phyloP scores from a whole-genome alignment of 2,329 filamentous ascomycete species.

The Colletotrichum orbiculare region DNA sequence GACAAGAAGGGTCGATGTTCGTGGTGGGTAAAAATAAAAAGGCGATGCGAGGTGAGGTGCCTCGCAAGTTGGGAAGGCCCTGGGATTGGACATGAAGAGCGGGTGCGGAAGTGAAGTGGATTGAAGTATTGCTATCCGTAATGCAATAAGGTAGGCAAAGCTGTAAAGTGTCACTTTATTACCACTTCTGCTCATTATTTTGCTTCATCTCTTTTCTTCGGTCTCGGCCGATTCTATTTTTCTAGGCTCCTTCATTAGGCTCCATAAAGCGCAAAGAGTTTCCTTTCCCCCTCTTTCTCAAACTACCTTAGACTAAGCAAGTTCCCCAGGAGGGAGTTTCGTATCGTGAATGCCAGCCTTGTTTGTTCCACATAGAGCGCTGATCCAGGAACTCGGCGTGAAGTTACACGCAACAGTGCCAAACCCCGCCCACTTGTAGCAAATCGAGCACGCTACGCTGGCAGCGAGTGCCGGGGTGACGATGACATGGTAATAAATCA shows the following conservation, averaged over 20 bases:
- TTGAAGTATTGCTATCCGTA: constrained; percentile 22
- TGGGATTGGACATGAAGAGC: constrained; percentile 21
- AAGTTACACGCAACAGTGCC: constrained; percentile 4
- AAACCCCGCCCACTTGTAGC: neutral
- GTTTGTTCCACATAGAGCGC: too few relatives aligned
- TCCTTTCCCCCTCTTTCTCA: too few relatives aligned
- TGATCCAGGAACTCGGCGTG: constrained; percentile 16
- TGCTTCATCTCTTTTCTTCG: neutral
- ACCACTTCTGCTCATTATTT: constrained; percentile 19
- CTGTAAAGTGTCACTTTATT: constrained; percentile 17
- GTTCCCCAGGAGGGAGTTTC: too few relatives aligned
- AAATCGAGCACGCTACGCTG: neutral
- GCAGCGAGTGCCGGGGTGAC: neutral
- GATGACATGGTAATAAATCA: constrained; percentile 18
- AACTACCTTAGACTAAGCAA: too few relatives aligned
- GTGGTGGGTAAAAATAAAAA: constrained; percentile 5
- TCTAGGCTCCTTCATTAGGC: neutral
- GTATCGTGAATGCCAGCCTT: too few relatives aligned
- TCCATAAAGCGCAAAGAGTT: too few relatives aligned
- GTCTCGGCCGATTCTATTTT: neutral
- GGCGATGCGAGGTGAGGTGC: neutral
- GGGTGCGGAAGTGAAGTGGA: constrained; percentile 23
- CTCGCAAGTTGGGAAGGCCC: constrained; percentile 9
- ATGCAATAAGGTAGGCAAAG: constrained; percentile 12
- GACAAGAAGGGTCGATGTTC: neutral